Percentiles rank a stretch among this genome's conserved stretches.
These are phyloP conservation scores for Sporothrix variecibatus DNA, from an alignment of 2,329 filamentous ascomycete genomes.

Conservation along the genomic window DNA sequence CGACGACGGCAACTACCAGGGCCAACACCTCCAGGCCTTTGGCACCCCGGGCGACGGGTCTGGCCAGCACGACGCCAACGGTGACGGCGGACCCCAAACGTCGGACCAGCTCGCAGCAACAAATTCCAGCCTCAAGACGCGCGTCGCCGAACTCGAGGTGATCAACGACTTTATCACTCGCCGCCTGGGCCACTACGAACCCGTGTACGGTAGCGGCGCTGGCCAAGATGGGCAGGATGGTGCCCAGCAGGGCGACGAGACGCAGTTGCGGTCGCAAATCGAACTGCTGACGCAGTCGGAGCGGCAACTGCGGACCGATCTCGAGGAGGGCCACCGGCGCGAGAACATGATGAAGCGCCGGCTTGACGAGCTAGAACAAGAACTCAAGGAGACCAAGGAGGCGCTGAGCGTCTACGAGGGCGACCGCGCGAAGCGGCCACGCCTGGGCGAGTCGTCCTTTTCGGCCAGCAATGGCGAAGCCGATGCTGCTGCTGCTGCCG, in stretches of 20 bases:
- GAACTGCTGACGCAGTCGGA: conserved; percentile 59
- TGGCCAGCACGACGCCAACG: conserved; percentile 49
- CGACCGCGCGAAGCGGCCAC: conserved; percentile 38
- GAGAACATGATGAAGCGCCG: conserved; percentile 82
- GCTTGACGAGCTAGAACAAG: conserved; percentile 74
- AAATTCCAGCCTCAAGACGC: conserved; percentile 88
- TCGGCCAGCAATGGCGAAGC: neutral
- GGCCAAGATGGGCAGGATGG: conserved; percentile 33
- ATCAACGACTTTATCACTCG: conserved; percentile 84
- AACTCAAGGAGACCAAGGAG: conserved; percentile 46
- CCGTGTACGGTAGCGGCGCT: conserved; percentile 57
- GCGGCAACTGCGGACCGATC: conserved; percentile 59
- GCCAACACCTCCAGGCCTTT: conserved; percentile 53
- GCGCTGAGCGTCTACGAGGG: conserved; percentile 35
- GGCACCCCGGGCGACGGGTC: conserved; percentile 45
- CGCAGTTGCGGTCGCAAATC: conserved; percentile 51
- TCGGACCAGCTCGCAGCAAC: conserved; percentile 78
- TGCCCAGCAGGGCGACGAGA: conserved; percentile 51
- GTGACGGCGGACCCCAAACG: conserved; percentile 63
- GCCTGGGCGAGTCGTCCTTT: conserved; percentile 31
- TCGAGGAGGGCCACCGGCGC: conserved; percentile 75
- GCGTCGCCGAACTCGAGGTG: conserved; percentile 91
- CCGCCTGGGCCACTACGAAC: conserved; percentile 69
- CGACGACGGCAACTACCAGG: conserved; percentile 68
- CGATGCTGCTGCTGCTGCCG: conserved; percentile 8